Evolutionary conservation across 495 filamentous ascomycete species (phyloP), one percentile per base, ranked within the genome.

Genomic region (Lichenothelia convexa): DNA sequence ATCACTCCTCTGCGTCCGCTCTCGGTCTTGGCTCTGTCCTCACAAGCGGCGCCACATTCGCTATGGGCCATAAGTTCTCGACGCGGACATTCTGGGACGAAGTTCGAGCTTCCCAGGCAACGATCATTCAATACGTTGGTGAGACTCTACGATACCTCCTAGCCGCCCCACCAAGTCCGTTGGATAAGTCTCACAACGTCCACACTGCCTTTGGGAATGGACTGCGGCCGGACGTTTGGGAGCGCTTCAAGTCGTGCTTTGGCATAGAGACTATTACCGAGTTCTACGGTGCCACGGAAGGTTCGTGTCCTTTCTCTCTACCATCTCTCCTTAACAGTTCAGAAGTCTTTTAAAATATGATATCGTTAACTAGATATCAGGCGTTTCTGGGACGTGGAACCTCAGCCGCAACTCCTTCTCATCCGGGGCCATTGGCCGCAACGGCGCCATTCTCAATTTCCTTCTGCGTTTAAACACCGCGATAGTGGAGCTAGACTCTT

Each of bases 121-220:
- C 81, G 0, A 62, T 82, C 16, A 77, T 95, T 42, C 89, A 94
- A 48, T 97, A 97, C 45, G 87, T 97, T 7, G 89, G 89, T 22
- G 89, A 97, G 52, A 93, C 81, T 0, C 82, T 84, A 41, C 76
- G 89, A 2, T 97, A 97, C 53, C 69, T 97, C 12, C 67, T 94
- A 26, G 63, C 80, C 0, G 71, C 75, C 0, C 71, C 81, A 1
- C 67, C 79, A 52, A 68, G 18, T 70, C 75, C 3, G 45, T 61
- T 84, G 23, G 89, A 95, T 54, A 71, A 67, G 39, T 70, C 77
- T 40, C 75, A 94, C 58, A 71, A 62, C 0, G 66, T 95, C 3
- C 75, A 78, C 2, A 30, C 80, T n/a, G 87, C 84, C 1, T 81
- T 87, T 39, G 89, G 89, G 6, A 97, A 97, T 47, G 89, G 89